Evolutionary conservation across 116 monocot species (phyloP), one percentile per base, ranked within the genome.

Genomic region (Trichopus zeylanicus): DNA sequence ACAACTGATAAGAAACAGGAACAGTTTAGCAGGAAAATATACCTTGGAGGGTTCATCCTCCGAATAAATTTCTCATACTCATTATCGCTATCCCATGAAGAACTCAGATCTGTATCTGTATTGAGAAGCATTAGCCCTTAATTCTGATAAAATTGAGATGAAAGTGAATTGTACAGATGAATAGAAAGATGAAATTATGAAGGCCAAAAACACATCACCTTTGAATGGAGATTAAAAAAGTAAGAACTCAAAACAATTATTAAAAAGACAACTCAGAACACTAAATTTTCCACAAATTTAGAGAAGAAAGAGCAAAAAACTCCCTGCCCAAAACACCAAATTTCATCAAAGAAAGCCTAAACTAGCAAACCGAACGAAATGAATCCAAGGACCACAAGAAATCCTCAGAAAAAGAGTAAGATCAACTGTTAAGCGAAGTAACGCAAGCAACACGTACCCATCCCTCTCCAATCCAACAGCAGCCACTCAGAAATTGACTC

Each of bases 21-120:
- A 4, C 4, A 33, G 8, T 8, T 4, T 33, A 46, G 3, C 15
- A 46, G 46, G 5, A 16, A 49, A 8, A n/a, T 11, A 16, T 35
- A 78, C 78, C 78, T 73, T 10, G 78, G 78, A 59, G 78, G 78
- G 46, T 78, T 78, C 78, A 78, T 78, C 51, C 55, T 78, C 20
- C 53, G 62, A 23, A 78, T 78, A 56, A 78, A 72, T 54, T 78
- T 78, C 55, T 78, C 71, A 19, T 67, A 72, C 33, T 78, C 77
- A 56, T 68, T 67, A 51, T 78, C 77, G 26, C 67, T 72, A 42
- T 67, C 71, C 77, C 77, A 78, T 5, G 72, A 72, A 66, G 33
- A 61, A 47, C 49, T 66, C 49, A 59, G 52, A 29, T 67, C 71
- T 31, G 49, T 57, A 31, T 78, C 72, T 72, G 62, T 7, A 19